phyloP scores from a whole-genome alignment of 116 monocot genomes.

The Iris pallida region DNA sequence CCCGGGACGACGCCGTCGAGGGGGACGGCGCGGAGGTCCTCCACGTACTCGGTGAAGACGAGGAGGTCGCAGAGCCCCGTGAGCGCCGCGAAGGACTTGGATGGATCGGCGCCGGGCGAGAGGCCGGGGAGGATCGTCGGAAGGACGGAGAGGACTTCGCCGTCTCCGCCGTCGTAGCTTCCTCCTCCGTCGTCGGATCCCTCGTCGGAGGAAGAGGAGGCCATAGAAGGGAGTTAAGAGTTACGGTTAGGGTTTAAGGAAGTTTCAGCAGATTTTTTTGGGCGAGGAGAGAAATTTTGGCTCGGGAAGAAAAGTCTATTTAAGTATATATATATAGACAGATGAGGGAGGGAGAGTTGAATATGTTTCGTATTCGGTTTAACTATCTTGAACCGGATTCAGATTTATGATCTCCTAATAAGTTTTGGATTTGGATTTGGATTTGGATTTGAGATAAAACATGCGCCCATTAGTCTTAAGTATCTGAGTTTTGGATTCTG shows the following conservation, averaged over 20 bases:
- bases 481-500: no score
- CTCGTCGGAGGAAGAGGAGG: constrained; percentile 22
- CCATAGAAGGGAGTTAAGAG: not conserved
- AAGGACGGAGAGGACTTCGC: constrained; percentile 10
- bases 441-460: no score
- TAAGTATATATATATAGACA: no score
- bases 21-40: constrained; percentile 17
- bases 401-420: no score
- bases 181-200: constrained; percentile 17
- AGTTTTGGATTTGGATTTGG: no score
- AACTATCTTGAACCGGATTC: no score
- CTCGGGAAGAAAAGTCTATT: not conserved
- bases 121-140: constrained; percentile 12
- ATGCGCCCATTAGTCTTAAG: no score
- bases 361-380: no score
- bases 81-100: constrained; percentile 29
- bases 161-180: constrained; percentile 29
- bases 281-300: not conserved
- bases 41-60: constrained; percentile 44
- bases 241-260: not conserved
- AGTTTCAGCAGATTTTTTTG: not conserved
- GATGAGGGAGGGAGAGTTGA: no score
- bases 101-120: constrained; percentile 8
- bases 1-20: constrained; percentile 26
- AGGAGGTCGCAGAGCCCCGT: constrained; percentile 51